These are phyloP conservation scores for Pleurotus ostreatus DNA, from an alignment of 768 basidiomycete genomes.

Conservation along the genomic window DNA sequence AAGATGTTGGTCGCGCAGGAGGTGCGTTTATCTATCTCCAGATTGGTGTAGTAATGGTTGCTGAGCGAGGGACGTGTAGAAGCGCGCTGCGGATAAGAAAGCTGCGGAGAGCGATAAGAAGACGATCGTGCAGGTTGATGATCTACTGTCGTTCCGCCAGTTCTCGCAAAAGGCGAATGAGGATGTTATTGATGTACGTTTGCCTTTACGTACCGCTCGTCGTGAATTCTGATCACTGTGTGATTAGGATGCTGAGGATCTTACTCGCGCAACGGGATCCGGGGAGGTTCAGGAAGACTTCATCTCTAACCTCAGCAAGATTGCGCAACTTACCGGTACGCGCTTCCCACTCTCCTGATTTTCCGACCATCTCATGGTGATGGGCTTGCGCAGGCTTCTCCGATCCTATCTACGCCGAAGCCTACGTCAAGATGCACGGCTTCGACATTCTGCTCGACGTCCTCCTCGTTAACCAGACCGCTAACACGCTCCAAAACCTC, in stretches of 20 bases:
- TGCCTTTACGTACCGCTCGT: background rate
- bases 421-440: conserved; percentile 95
- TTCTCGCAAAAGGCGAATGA: conserved; percentile 89
- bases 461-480: conserved; percentile 92
- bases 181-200: conserved; percentile 68
- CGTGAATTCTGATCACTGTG: background rate
- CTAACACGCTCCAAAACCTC: conserved; percentile 92
- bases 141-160: conserved; percentile 87
- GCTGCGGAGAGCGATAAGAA: conserved; percentile 63
- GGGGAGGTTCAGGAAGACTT: conserved; percentile 87
- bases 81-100: conserved; percentile 85
- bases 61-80: conserved; percentile 35
- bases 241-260: conserved; percentile 78
- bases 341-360: background rate
- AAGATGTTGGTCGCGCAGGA: conserved; percentile 97
- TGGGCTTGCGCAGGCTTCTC: conserved; percentile 71
- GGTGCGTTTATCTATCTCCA: conserved; percentile 35
- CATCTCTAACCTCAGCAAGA: conserved; percentile 88
- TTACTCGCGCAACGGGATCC: conserved; percentile 85
- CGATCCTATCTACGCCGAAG: conserved; percentile 97
- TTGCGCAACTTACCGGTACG: conserved; percentile 88
- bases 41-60: no score
- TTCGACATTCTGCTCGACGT: conserved; percentile 97
- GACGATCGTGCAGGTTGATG: conserved; percentile 85
- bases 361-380: conserved; percentile 1